phyloP scores from a whole-genome alignment of 495 filamentous ascomycete species.

The Aspergillus cristatus region DNA sequence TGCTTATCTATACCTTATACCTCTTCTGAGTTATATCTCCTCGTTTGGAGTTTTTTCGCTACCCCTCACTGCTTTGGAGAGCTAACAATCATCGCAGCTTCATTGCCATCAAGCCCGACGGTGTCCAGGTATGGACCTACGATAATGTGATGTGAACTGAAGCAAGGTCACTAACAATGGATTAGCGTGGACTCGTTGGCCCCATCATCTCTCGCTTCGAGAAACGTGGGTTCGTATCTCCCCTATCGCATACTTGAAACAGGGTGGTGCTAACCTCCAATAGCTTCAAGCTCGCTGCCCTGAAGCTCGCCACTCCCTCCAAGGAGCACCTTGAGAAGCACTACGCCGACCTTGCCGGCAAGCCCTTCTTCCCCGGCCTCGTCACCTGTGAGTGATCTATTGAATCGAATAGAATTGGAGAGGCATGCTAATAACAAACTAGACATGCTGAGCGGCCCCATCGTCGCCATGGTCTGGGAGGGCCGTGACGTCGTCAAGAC shows the following conservation, averaged over 20 bases:
- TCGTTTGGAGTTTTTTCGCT: conserved; percentile 1
- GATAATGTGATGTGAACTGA: conserved; percentile 6
- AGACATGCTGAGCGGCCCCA: conserved; percentile 97
- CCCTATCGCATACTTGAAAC: not conserved
- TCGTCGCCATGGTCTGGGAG: conserved; percentile 99
- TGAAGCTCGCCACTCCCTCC: conserved; percentile 84
- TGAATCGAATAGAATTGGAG: not conserved
- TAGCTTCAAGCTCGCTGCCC: conserved; percentile 93
- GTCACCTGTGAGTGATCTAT: conserved; percentile 61
- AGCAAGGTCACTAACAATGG: conserved; percentile 12
- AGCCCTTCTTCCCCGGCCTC: conserved; percentile 94
- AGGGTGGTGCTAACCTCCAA: conserved; percentile 10
- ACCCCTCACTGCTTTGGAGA: conserved; percentile 21
- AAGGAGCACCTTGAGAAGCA: conserved; percentile 95
- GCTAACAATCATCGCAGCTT: conserved; percentile 60
- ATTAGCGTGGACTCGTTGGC: conserved; percentile 88
- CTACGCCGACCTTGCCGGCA: conserved; percentile 83
- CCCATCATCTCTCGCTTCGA: conserved; percentile 97
- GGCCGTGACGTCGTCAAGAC: conserved; percentile 97
- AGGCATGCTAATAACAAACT: conserved; percentile 5
- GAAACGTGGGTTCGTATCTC: conserved; percentile 63
- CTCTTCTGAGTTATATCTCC: conserved; percentile 3
- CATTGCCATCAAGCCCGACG: conserved; percentile 99
- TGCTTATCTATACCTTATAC: conserved; percentile 10
- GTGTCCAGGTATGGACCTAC: conserved; percentile 72